phyloP scores from a whole-genome alignment of 176 grass and related monocot genomes.

The Melocanna baccifera region DNA sequence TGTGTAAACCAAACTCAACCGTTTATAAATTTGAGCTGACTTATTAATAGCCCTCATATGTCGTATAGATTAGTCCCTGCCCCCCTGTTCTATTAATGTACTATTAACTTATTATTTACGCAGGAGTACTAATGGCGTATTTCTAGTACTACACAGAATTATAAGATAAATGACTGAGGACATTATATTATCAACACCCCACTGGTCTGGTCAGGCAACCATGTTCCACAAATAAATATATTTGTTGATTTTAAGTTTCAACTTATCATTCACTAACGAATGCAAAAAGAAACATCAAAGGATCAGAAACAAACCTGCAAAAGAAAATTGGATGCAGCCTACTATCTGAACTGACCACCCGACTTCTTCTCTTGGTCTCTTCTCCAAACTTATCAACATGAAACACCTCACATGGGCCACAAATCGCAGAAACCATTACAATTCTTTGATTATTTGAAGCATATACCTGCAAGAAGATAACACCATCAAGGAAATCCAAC shows the following conservation, averaged over 20 bases:
- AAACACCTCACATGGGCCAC: slow-evolving; percentile 47
- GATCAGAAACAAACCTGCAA: slow-evolving; percentile 44
- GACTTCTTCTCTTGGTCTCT: slow-evolving; percentile 39
- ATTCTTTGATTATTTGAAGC: slow-evolving; percentile 41
- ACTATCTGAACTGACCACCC: slow-evolving; percentile 28
- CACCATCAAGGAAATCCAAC: background rate
- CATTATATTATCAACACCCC: background rate
- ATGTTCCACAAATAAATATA: slow-evolving; percentile 8
- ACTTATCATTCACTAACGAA: background rate
- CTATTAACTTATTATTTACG: background rate
- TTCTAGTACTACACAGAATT: background rate
- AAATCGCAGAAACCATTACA: slow-evolving; percentile 42
- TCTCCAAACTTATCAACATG: slow-evolving; percentile 25
- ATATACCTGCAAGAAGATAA: slow-evolving; percentile 49
- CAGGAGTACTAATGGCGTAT: background rate
- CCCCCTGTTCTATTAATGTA: background rate
- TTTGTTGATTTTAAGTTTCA: background rate
- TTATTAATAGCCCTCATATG: background rate
- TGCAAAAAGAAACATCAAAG: slow-evolving; percentile 2
- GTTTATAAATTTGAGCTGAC: background rate
- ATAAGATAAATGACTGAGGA: background rate
- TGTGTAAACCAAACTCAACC: background rate
- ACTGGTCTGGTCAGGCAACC: background rate
- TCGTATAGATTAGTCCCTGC: background rate
- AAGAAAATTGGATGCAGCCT: slow-evolving; percentile 47